Base-by-base conservation (phyloP, 371 early-diverging fungal species). In the Zychaea mexicana region DNA sequence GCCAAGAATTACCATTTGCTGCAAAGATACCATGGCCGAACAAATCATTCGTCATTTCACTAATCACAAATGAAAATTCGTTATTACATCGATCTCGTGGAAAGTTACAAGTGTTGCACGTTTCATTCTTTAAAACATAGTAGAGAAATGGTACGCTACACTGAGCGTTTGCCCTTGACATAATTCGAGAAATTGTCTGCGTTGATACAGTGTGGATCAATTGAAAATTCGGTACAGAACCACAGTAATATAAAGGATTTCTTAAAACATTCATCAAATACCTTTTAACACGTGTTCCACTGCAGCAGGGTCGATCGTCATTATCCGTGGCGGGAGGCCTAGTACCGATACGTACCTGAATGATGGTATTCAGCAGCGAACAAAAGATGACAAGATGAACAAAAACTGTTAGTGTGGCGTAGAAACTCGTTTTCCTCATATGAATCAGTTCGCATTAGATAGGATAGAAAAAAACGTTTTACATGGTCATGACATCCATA, bases 1-100 rank as follows among this genome's bases (percentile, higher is more conserved):
- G 3, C 52, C 57, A 58, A 5, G 53, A 19, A 33, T 66, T 65
- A 22, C 90, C 89, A 66, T 89, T 87, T 19, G 74, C 71, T 67
- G 79, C 78, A 70, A 90, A 89, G 62, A 90, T 89, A 24, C 89
- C 90, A 60, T 89, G 71, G 31, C 89, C 89, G 28, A 89, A 71
- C 3, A 77, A 52, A 19, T 68, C 66, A 19, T 61, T 60, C 45
- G 66, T 22, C 7, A 64, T 36, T 27, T 66, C 61, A 12, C 56
- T 56, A 53, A 17, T 17, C 0, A 7, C 10, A 24, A 2, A 13
- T 53, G 17, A 17, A 15, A 13, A 0, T 28, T 12, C 3, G 27
- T 1, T 24, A 52, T 2, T 17, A n/a, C 8, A n/a, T n/a, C n/a
- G n/a, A n/a, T n/a, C n/a, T n/a, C n/a, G n/a, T n/a, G n/a, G n/a